Evolutionary conservation across 306 rosid genomes (phyloP).

Genomic region (Morella rubra): DNA sequence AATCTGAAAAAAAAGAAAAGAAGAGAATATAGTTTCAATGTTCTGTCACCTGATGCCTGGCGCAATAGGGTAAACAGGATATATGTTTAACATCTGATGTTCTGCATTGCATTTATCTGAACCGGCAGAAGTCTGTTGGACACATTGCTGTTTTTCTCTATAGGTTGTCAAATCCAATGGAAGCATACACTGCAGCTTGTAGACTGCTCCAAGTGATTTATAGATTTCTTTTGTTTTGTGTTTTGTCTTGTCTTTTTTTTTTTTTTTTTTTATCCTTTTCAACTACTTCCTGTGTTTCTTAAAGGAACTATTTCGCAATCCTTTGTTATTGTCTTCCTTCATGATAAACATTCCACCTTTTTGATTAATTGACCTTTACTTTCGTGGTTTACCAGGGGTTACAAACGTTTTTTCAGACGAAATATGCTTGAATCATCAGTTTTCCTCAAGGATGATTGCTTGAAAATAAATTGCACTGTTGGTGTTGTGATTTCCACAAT

Average conservation of each 20-base stretch:
- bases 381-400: constrained; percentile 63
- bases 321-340: background rate
- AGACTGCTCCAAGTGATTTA: background rate
- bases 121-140: background rate
- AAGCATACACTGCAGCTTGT: background rate
- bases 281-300: background rate
- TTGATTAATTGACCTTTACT: constrained; percentile 3
- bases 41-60: background rate
- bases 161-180: background rate
- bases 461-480: constrained; percentile 97
- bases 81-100: background rate
- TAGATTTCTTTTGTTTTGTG: background rate
- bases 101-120: background rate
- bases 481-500: constrained; percentile 93
- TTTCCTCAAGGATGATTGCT: constrained; percentile 89
- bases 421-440: constrained; percentile 75
- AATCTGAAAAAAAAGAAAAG: background rate
- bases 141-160: background rate
- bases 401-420: constrained; percentile 87
- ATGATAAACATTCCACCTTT: background rate
- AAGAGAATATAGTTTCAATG: background rate
- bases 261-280: background rate
- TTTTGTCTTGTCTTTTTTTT: background rate
- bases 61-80: background rate
- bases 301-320: background rate